Conservation (phyloP, 2,329 filamentous ascomycete species). For the Claviceps sp. region DNA sequence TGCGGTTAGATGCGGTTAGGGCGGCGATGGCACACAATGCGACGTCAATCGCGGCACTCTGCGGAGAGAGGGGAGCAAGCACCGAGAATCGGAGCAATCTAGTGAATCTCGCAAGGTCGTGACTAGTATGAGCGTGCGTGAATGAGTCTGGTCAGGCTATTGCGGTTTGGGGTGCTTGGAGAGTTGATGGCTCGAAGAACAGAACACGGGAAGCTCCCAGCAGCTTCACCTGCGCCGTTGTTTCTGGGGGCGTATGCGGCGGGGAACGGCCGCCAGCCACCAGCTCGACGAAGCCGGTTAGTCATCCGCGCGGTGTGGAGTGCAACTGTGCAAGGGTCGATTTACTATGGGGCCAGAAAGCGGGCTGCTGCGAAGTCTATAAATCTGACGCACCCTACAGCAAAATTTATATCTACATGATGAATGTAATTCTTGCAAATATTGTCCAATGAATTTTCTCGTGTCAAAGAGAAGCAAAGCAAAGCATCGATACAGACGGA, state of each 20-base stretch:
- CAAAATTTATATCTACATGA: too few species aligned
- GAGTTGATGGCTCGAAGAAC: neutral
- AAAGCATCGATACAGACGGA: too few species aligned
- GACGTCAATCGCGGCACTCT: neutral
- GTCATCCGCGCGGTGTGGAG: neutral
- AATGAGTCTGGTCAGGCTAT: neutral
- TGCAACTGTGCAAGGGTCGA: neutral
- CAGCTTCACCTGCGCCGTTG: conserved; percentile 1
- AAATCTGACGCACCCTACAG: too few species aligned
- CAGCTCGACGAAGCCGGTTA: neutral
- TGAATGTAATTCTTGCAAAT: neutral
- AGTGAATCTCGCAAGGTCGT: neutral
- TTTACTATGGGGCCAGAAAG: neutral
- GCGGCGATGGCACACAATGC: neutral
- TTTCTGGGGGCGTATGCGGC: conserved; percentile 3
- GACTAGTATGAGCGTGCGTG: neutral
- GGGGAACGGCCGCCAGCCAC: neutral
- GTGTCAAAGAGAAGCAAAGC: neutral
- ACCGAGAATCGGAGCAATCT: neutral
- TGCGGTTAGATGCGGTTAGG: neutral
- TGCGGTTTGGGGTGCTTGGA: neutral
- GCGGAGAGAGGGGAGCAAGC: neutral
- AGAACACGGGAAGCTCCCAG: too few species aligned
- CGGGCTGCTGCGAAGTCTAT: too few species aligned
- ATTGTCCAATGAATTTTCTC: neutral